phyloP scores from a whole-genome alignment of 805 yeast species.

The Torulaspora indica region DNA sequence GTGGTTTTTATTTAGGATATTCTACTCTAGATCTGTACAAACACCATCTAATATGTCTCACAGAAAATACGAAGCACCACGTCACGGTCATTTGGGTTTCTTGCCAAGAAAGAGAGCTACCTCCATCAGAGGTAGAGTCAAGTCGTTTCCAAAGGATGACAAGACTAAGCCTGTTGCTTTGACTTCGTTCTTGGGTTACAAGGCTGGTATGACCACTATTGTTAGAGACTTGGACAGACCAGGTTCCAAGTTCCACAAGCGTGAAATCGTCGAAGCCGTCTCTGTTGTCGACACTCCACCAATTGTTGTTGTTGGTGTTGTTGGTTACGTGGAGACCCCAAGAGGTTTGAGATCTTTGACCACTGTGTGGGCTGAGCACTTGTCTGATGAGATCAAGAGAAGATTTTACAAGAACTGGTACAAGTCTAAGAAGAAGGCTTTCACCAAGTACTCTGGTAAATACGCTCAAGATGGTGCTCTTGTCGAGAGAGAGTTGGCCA shows the following conservation, averaged over 20 bases:
- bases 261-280: conserved; percentile 99
- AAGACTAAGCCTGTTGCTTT: conserved; percentile 95
- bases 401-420: conserved; percentile 99
- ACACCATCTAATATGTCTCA: conserved; percentile 70
- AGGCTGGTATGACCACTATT: conserved; percentile 99
- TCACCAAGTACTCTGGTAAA: conserved; percentile 99
- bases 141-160: conserved; percentile 99
- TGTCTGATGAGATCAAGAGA: conserved; percentile 98
- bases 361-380: conserved; percentile 99
- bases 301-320: conserved; percentile 98
- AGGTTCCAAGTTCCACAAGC: conserved; percentile 99
- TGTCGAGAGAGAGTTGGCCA: conserved; percentile 93
- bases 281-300: conserved; percentile 99
- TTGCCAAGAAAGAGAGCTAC: conserved; percentile 99
- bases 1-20: too few species aligned
- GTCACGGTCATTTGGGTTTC: conserved; percentile 99
- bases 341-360: conserved; percentile 99
- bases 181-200: conserved; percentile 99
- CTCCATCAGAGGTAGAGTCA: conserved; percentile 96
- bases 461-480: conserved; percentile 87
- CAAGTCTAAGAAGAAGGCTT: conserved; percentile 99
- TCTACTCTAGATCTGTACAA: conserved; percentile 4
- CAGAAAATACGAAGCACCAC: conserved; percentile 99
- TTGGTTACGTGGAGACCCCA: conserved; percentile 99
- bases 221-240: conserved; percentile 99